Evolutionary conservation across 1,284 basidiomycete genomes (phyloP).

Genomic region (Agaricales sp.): DNA sequence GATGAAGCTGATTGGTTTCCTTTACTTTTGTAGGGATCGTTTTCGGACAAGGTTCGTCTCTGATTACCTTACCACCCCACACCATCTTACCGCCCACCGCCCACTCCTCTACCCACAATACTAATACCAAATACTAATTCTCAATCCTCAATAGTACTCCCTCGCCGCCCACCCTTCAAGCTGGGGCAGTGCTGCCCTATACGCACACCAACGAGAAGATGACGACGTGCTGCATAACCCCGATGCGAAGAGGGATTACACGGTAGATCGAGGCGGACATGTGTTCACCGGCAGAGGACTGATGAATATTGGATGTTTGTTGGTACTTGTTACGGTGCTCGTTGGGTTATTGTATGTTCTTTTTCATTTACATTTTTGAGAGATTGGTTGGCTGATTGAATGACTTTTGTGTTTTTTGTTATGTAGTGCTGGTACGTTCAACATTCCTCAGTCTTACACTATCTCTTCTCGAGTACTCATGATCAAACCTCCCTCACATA

Average conservation of each 20-base stretch:
- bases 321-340: background rate
- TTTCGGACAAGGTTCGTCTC: too few relatives aligned
- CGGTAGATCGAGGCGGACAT: background rate
- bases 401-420: background rate
- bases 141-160: too few relatives aligned
- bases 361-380: too few relatives aligned
- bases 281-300: background rate
- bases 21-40: too few relatives aligned
- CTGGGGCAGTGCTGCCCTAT: conserved; percentile 38
- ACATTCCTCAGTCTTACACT: too few relatives aligned
- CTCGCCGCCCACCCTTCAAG: conserved; percentile 39
- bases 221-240: conserved; percentile 1
- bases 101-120: too few relatives aligned
- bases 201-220: conserved; percentile 19
- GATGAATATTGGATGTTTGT: background rate
- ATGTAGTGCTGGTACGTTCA: background rate
- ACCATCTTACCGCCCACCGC: too few relatives aligned
- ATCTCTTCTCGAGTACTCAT: background rate
- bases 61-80: too few relatives aligned
- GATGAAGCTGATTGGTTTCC: too few relatives aligned
- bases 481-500: background rate
- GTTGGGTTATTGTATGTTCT: background rate
- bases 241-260: too few relatives aligned
- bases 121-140: too few relatives aligned
- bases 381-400: background rate